Percentiles rank a stretch among this genome's conserved stretches.
Evolutionary conservation across 2,329 filamentous ascomycete genomes (phyloP).

Genomic region (Camptophora hylomeconis): DNA sequence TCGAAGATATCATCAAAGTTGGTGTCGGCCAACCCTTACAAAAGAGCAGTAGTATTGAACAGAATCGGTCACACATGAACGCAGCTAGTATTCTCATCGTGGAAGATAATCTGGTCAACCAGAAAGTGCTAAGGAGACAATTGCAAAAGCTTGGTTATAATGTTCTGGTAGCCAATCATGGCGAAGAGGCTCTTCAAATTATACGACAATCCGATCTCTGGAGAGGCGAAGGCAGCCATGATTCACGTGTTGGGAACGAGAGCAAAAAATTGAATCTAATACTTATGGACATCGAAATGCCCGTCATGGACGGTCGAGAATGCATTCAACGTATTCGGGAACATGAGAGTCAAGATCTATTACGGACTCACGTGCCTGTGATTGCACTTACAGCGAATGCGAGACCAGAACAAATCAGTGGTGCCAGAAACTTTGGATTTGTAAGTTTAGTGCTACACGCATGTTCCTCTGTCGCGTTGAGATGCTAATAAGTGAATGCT

Average conservation of each 20-base stretch:
- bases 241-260: too few species aligned
- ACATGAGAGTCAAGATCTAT: slow-evolving; percentile 48
- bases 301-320: slow-evolving; percentile 66
- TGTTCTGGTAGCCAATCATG: slow-evolving; percentile 2
- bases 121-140: slow-evolving; percentile 19
- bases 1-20: too few species aligned
- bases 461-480: too few species aligned
- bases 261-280: slow-evolving; percentile 27
- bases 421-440: slow-evolving; percentile 48
- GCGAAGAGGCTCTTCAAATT: background rate
- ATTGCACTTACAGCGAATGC: slow-evolving; percentile 53
- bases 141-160: slow-evolving; percentile 2
- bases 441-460: too few species aligned
- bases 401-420: slow-evolving; percentile 45
- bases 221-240: background rate
- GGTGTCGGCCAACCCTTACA: too few species aligned
- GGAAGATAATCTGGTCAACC: slow-evolving; percentile 30
- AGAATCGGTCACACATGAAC: too few species aligned
- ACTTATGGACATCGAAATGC: slow-evolving; percentile 72
- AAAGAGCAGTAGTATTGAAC: too few species aligned
- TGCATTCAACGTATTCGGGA: slow-evolving; percentile 57
- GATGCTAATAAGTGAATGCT: too few species aligned
- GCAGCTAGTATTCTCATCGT: slow-evolving; percentile 23
- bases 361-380: slow-evolving; percentile 23
- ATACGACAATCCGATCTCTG: slow-evolving; percentile 4